Base-by-base conservation (phyloP, 139 green algal genomes). In the Deuterostichococcus epilithicus region DNA sequence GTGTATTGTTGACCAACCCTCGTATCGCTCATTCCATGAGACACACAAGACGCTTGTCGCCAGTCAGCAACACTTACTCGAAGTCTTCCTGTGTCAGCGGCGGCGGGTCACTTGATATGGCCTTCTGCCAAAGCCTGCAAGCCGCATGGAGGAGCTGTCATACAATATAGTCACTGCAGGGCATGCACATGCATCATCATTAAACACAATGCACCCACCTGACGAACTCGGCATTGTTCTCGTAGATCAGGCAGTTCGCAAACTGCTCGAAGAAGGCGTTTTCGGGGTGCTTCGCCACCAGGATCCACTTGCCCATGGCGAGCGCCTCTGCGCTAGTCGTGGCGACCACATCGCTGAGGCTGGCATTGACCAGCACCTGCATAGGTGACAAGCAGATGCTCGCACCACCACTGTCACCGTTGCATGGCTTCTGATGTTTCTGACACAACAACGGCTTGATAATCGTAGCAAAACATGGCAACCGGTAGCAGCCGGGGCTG, bases 301-400 rank as follows among this genome's bases (percentile, higher is more conserved):
- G 80, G 38, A 97, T 84, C 72, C 90, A 97, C 84, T 98, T 98
- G 76, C 94, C 94, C 94, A 98, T 98, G 28, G 94, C 94, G 68
- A 98, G 86, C n/a, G 94, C 94, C 83, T 98, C 94, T 28, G 93
- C 93, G 20, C 91, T 95, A 39, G 94, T 98, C 15, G 94, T 98
- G 59, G 92, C 94, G 66, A 98, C 92, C 36, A 98, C 94, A 80
- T 98, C 94, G 6, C 79, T 92, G 42, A 95, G 84, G 37, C 77
- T 90, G n/a, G 94, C 94, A 78, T 98, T 98, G 70, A 97, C 85
- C 81, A 98, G 97, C 74, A 97, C 90, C 36, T 34, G 37, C 13
- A 5, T 0, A 63, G 58, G 60, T 1, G 26, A 18, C 22, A 18
- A 20, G 33, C 15, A 15, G 44, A n/a, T 33, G n/a, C n/a, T n/a